Conservation (phyloP, 441 rosid genomes). For the Eugenia klotzschiana region DNA sequence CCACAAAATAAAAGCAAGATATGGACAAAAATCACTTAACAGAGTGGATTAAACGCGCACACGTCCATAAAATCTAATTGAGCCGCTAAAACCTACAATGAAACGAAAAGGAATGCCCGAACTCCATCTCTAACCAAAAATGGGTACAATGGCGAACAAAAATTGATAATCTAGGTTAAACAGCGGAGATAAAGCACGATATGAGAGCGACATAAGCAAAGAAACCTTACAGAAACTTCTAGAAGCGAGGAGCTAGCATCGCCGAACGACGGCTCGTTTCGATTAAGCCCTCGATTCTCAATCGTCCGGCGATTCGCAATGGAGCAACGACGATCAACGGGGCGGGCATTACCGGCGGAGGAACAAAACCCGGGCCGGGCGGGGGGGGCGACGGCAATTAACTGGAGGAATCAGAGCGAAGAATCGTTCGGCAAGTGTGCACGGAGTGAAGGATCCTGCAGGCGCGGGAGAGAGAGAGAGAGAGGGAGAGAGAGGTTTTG, state of each 20-base stretch:
- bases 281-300: not conserved
- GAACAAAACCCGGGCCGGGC: not conserved
- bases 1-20: not conserved
- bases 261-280: not conserved
- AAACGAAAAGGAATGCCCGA: not conserved
- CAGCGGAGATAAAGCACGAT: not conserved
- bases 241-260: not conserved
- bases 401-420: not conserved
- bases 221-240: not conserved
- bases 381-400: not conserved
- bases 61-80: not conserved
- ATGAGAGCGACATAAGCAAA: not conserved
- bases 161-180: not conserved
- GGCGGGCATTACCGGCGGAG: not conserved
- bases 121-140: not conserved
- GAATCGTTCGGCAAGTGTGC: not conserved
- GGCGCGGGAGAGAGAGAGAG: not conserved
- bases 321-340: not conserved
- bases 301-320: not conserved
- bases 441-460: not conserved
- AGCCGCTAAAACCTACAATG: not conserved
- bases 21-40: not conserved
- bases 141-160: not conserved
- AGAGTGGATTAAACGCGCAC: not conserved
- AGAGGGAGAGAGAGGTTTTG: not conserved